Evolutionary conservation across 345 rosid genomes (phyloP), one percentile per base, ranked within the genome.

Genomic region (Gossypium anomalum): DNA sequence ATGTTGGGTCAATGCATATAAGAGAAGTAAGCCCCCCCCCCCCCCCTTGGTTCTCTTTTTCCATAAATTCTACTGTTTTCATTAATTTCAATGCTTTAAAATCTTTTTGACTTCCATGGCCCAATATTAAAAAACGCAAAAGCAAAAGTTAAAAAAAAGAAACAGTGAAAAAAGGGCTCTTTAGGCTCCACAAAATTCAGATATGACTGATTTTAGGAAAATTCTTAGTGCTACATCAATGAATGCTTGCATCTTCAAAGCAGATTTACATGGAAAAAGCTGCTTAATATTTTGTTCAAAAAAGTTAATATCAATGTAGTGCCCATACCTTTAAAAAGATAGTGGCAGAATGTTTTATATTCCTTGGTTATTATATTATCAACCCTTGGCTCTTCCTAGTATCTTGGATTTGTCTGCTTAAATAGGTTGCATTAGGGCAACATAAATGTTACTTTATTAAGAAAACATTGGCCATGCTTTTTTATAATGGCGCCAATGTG

Each of bases 1-100:
- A 95, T 77, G 89, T 95, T 75, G 98, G 98, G 44, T 90, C 96
- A 38, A 91, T 93, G 98, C 98, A 95, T 67, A 89, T 95, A 38
- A 89, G 84, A 83, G 88, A 93, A 72, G 99, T 95, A 87, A 38
- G 65, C 74, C 4, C 43, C 7, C 51, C 41, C 41, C 4, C 4
- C 43, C 7, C 51, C 38, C 38, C 3, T 34, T 34, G n/a, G n/a
- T 56, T 66, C 72, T 73, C 72, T 69, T 71, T 67, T 66, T 22
- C 45, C 19, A 34, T 8, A 5, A 29, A 14, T 27, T 71, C 8
- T 9, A 64, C 17, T n/a, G 1, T 34, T 34, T 70, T 27, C 17
- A 10, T 67, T 44, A 8, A 11, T 45, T 45, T 45, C 9, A 11
- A 45, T 45, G 41, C 41, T 34, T 34, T 34, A 34, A 34, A 34